phyloP scores from a whole-genome alignment of 768 basidiomycete genomes.

The Leccinum rimulosum region DNA sequence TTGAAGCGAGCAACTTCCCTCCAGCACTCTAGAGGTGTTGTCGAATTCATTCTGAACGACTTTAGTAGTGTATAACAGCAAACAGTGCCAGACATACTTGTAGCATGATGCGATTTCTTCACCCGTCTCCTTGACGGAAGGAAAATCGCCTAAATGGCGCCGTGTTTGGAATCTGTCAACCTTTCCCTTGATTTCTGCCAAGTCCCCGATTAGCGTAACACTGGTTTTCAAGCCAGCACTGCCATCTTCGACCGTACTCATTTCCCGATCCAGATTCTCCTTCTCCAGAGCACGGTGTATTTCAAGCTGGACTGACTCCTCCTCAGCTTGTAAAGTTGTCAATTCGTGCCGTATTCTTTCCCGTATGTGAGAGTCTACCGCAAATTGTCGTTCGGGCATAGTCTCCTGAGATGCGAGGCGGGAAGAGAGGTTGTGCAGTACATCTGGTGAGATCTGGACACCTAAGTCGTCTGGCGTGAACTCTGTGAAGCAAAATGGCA shows the following conservation, averaged over 20 bases:
- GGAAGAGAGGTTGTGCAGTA: slow-evolving; percentile 78
- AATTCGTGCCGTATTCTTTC: slow-evolving; percentile 70
- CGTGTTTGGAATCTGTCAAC: slow-evolving; percentile 68
- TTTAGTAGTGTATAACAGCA: not conserved
- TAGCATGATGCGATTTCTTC: slow-evolving; percentile 74
- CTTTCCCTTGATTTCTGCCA: slow-evolving; percentile 70
- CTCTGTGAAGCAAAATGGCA: slow-evolving; percentile 7
- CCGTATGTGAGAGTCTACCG: slow-evolving; percentile 71
- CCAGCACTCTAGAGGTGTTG: slow-evolving; percentile 71
- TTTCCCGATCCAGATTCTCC: slow-evolving; percentile 83
- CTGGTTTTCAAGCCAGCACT: slow-evolving; percentile 51
- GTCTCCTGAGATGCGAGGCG: slow-evolving; percentile 55
- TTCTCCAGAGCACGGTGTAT: slow-evolving; percentile 80
- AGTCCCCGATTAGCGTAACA: slow-evolving; percentile 63
- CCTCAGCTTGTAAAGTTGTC: slow-evolving; percentile 61
- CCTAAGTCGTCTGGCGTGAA: slow-evolving; percentile 4
- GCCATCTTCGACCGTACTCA: slow-evolving; percentile 45
- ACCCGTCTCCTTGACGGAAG: slow-evolving; percentile 53
- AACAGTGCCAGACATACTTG: slow-evolving; percentile 39
- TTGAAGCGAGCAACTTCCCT: slow-evolving; percentile 70
- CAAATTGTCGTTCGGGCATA: slow-evolving; percentile 65
- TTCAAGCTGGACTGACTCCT: slow-evolving; percentile 64
- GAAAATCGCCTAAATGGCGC: slow-evolving; percentile 51
- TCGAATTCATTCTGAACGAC: slow-evolving; percentile 37
- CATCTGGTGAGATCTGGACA: slow-evolving; percentile 74